Evolutionary conservation across 305 asterid species (phyloP).

Genomic region (Andrographis paniculata): DNA sequence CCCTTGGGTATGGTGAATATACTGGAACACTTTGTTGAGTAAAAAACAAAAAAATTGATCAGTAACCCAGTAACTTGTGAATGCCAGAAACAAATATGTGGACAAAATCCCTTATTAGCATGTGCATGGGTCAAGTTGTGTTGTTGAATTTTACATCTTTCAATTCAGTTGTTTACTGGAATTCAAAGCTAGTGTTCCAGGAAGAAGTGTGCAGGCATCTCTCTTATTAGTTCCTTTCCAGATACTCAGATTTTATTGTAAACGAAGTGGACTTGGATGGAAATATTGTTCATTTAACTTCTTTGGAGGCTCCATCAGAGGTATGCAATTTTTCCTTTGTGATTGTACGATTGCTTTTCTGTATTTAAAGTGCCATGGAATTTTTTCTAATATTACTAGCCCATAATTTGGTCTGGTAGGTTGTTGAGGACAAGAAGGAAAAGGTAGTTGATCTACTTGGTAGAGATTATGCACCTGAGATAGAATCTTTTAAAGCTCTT

Average conservation of each 20-base stretch:
- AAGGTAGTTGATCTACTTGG: conserved; percentile 37
- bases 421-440: conserved; percentile 44
- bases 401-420: conserved; percentile 32
- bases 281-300: conserved; percentile 66
- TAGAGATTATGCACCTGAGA: conserved; percentile 44
- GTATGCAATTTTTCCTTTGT: conserved; percentile 24
- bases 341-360: conserved; percentile 8
- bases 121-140: background rate
- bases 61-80: conserved; percentile 4
- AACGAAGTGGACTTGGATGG: conserved; percentile 93
- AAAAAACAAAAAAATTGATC: too few relatives aligned
- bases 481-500: conserved; percentile 69
- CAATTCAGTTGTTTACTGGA: conserved; percentile 6
- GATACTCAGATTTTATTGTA: conserved; percentile 94
- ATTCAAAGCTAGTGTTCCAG: conserved; percentile 2
- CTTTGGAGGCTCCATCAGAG: conserved; percentile 65
- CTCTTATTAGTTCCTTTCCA: conserved; percentile 24
- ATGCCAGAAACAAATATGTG: background rate
- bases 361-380: conserved; percentile 5
- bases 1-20: too few relatives aligned
- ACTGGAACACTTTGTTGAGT: too few relatives aligned
- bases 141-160: conserved; percentile 7
- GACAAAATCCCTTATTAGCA: background rate
- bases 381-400: conserved; percentile 8
- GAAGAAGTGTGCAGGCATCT: conserved; percentile 11